Evolutionary conservation across 352 stramenopile genomes (phyloP).

Genomic region (Phytopythium litorale): DNA sequence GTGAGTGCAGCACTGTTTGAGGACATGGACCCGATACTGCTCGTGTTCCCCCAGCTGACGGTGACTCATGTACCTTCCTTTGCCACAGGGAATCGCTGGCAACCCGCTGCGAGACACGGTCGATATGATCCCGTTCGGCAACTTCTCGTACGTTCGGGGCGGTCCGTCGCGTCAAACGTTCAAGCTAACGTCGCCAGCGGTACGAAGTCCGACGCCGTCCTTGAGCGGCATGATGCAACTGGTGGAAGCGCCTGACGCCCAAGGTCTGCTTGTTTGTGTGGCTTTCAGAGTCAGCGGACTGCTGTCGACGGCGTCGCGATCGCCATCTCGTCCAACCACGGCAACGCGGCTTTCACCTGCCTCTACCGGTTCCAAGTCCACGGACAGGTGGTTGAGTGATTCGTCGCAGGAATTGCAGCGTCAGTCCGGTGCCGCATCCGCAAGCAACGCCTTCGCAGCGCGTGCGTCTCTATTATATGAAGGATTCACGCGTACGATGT

Average conservation of each 20-base stretch:
- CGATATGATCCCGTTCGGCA: constrained; percentile 56
- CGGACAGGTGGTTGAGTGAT: constrained; percentile 26
- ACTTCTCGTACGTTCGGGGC: constrained; percentile 64
- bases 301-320: constrained; percentile 68
- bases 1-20: constrained; percentile 17
- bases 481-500: neutral
- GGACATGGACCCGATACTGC: neutral
- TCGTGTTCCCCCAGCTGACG: neutral
- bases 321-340: constrained; percentile 80
- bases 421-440: neutral
- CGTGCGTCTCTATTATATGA: constrained; percentile 6
- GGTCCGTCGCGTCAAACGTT: constrained; percentile 64
- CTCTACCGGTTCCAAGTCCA: constrained; percentile 89
- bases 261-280: neutral
- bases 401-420: neutral
- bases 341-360: constrained; percentile 84
- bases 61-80: neutral
- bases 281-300: constrained; percentile 35
- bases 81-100: constrained; percentile 38
- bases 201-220: constrained; percentile 11
- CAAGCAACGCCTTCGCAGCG: neutral
- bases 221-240: neutral
- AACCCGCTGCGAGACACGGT: constrained; percentile 38
- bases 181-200: constrained; percentile 39
- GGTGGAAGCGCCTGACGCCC: neutral